Evolutionary conservation across 768 basidiomycete genomes (phyloP).

Genomic region (Tylopilus subfusipes): DNA sequence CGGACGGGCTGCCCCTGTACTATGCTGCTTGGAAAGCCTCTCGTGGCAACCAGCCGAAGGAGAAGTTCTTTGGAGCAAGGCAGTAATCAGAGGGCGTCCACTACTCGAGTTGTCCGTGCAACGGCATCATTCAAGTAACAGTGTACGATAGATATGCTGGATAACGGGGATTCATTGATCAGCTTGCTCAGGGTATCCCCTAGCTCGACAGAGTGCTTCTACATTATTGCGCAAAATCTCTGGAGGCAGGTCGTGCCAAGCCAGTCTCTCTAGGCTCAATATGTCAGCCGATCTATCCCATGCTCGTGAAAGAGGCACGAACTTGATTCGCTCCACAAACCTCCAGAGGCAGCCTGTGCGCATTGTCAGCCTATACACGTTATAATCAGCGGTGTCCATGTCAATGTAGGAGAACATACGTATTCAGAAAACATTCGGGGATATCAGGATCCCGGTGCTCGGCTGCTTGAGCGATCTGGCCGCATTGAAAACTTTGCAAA

Average conservation of each 20-base stretch:
- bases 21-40: constrained; percentile 24
- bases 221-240: constrained; percentile 7
- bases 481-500: background rate
- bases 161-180: background rate
- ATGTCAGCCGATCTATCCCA: background rate
- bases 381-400: background rate
- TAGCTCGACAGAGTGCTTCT: constrained; percentile 2
- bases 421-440: background rate
- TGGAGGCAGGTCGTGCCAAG: constrained; percentile 13
- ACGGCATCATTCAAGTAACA: background rate
- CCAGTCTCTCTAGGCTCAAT: too few relatives aligned
- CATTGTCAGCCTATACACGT: constrained; percentile 2
- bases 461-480: background rate
- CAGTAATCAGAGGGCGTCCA: background rate
- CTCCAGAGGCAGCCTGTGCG: background rate
- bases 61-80: constrained; percentile 1
- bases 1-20: constrained; percentile 33
- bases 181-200: background rate
- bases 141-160: background rate
- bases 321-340: constrained; percentile 14
- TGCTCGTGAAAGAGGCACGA: background rate
- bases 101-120: background rate
- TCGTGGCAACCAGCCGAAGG: constrained; percentile 4
- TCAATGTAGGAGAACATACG: constrained; percentile 1
- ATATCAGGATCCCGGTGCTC: background rate